Conservation (phyloP, 352 stramenopile species). For the Phytophthora pistaciae region DNA sequence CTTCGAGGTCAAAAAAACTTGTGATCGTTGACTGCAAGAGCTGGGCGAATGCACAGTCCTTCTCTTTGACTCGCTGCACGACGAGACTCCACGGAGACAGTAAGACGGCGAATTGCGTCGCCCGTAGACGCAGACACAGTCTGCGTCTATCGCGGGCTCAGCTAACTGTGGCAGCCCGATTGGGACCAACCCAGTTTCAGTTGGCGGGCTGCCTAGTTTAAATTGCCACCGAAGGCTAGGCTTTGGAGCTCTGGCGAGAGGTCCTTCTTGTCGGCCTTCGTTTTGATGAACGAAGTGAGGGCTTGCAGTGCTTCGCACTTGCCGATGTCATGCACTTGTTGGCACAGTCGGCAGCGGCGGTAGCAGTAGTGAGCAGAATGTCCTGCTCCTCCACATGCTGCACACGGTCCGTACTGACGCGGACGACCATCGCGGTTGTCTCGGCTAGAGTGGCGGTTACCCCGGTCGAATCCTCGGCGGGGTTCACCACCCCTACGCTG, state of each 20-base stretch:
- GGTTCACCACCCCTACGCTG: background rate
- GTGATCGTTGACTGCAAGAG: too few relatives aligned
- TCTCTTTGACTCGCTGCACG: too few relatives aligned
- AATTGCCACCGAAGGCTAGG: background rate
- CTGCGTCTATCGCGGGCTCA: background rate
- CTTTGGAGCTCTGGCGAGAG: background rate
- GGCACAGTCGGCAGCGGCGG: background rate
- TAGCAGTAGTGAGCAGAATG: background rate
- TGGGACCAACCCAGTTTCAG: conserved; percentile 9
- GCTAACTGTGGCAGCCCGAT: background rate
- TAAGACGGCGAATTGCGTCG: too few relatives aligned
- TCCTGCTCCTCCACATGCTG: background rate
- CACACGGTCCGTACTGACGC: background rate
- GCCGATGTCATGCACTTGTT: background rate
- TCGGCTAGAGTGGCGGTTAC: background rate
- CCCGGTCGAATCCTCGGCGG: background rate
- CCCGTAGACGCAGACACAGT: conserved; percentile 3
- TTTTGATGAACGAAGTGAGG: too few relatives aligned
- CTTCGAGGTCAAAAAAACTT: too few relatives aligned
- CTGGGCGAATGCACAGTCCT: too few relatives aligned
- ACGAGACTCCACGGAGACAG: too few relatives aligned
- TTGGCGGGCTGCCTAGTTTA: conserved; percentile 12
- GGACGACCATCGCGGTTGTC: background rate
- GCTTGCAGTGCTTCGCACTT: too few relatives aligned
- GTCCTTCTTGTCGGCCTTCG: too few relatives aligned